These are phyloP conservation scores for Diplodia corticola DNA, from an alignment of 2,329 filamentous ascomycete genomes.

Conservation along the genomic window DNA sequence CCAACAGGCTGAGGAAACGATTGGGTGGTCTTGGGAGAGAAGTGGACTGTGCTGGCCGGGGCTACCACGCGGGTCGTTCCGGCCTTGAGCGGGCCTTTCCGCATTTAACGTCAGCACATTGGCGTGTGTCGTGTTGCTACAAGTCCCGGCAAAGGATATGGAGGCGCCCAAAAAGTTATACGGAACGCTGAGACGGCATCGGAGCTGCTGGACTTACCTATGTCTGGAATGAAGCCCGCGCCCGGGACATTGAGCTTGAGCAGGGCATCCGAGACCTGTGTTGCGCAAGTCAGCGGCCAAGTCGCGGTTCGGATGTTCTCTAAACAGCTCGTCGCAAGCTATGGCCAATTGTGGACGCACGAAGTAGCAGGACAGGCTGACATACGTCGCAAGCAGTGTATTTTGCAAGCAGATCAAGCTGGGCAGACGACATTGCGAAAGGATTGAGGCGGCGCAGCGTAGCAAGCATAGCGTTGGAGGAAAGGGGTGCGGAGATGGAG, in stretches of 20 bases:
- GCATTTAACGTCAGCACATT: background rate
- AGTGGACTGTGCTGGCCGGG: conserved; percentile 62
- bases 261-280: conserved; percentile 69
- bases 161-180: background rate
- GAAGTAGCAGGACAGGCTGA: conserved; percentile 10
- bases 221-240: conserved; percentile 67
- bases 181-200: background rate
- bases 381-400: conserved; percentile 37
- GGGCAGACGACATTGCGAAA: conserved; percentile 15
- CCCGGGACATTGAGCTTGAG: conserved; percentile 67
- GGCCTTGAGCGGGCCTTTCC: conserved; percentile 33
- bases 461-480: background rate
- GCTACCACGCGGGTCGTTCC: conserved; percentile 45
- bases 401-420: conserved; percentile 29
- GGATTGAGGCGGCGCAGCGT: conserved; percentile 4
- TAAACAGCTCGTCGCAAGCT: background rate
- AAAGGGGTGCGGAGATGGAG: background rate
- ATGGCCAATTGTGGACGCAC: background rate
- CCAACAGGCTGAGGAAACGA: conserved; percentile 28
- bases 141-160: background rate
- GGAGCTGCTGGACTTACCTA: conserved; percentile 43
- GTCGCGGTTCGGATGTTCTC: too few species aligned
- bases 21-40: conserved; percentile 58
- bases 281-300: background rate
- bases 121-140: background rate